phyloP scores from a whole-genome alignment of 2,329 filamentous ascomycete species.

The Didymella keratinophila region DNA sequence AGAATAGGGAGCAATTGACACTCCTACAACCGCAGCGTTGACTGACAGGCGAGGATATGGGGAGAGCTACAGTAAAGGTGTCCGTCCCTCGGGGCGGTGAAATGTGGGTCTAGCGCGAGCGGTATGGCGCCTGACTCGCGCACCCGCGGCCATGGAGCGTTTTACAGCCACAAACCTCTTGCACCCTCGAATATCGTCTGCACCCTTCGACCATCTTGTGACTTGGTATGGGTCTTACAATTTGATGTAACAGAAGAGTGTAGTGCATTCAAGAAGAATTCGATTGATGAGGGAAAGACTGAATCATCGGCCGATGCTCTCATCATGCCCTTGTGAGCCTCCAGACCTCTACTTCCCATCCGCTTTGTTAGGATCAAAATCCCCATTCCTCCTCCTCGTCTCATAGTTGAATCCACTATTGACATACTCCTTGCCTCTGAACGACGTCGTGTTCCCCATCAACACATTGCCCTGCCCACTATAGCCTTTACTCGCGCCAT shows the following conservation, averaged over 20 bases:
- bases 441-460: neutral
- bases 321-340: neutral
- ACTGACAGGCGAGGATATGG: constrained; percentile 16
- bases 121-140: constrained; percentile 17
- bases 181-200: constrained; percentile 8
- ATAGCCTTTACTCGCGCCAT: neutral
- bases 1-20: constrained; percentile 8
- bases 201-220: neutral
- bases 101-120: constrained; percentile 14
- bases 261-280: too few species aligned
- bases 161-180: constrained; percentile 11
- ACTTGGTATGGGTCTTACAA: too few species aligned
- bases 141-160: constrained; percentile 10
- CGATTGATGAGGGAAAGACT: too few species aligned
- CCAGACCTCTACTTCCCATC: neutral
- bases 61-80: constrained; percentile 21
- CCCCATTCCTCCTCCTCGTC: neutral
- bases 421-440: neutral
- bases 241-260: too few species aligned
- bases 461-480: neutral
- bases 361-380: neutral
- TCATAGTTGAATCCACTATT: neutral
- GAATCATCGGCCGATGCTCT: neutral
- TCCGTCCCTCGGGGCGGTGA: constrained; percentile 14
- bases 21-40: constrained; percentile 15